These are phyloP conservation scores for Lotmaria passim DNA, from an alignment of 208 protist species.

Conservation along the genomic window DNA sequence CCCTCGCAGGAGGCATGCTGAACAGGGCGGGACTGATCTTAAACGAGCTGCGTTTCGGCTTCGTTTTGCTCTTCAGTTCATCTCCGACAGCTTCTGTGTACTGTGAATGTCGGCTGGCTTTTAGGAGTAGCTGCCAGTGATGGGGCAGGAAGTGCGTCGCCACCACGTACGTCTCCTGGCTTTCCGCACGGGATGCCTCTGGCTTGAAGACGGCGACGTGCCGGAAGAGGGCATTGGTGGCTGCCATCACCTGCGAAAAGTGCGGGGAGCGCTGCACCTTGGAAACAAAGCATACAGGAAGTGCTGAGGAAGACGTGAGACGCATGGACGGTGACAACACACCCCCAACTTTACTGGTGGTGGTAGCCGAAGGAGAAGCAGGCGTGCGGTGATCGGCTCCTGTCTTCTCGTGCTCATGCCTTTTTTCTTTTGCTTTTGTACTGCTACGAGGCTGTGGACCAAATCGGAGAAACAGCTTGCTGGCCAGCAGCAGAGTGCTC, in stretches of 20 bases:
- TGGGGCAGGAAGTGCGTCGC: slow-evolving; percentile 35
- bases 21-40: slow-evolving; percentile 26
- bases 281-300: slow-evolving; percentile 63
- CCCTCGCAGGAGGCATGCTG: slow-evolving; percentile 43
- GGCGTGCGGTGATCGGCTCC: slow-evolving; percentile 3
- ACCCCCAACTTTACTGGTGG: not conserved
- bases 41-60: not conserved
- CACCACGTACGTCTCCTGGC: slow-evolving; percentile 67
- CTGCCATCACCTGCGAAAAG: slow-evolving; percentile 39
- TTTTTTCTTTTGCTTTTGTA: not conserved
- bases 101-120: not conserved
- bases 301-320: slow-evolving; percentile 5
- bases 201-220: slow-evolving; percentile 50
- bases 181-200: slow-evolving; percentile 41
- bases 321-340: not conserved
- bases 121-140: slow-evolving; percentile 3
- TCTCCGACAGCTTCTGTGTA: not conserved
- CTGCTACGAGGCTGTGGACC: not conserved
- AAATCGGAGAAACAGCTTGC: slow-evolving; percentile 46
- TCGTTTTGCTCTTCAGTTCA: not conserved
- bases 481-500: slow-evolving; percentile 53
- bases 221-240: slow-evolving; percentile 41
- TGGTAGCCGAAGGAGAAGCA: not conserved
- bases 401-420: not conserved
- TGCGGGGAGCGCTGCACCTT: slow-evolving; percentile 69